A percentile compares a stretch with the other conserved stretches of the same genome.
Evolutionary conservation across 805 yeast genomes (phyloP).

Genomic region (Kregervanrija delftensis): DNA sequence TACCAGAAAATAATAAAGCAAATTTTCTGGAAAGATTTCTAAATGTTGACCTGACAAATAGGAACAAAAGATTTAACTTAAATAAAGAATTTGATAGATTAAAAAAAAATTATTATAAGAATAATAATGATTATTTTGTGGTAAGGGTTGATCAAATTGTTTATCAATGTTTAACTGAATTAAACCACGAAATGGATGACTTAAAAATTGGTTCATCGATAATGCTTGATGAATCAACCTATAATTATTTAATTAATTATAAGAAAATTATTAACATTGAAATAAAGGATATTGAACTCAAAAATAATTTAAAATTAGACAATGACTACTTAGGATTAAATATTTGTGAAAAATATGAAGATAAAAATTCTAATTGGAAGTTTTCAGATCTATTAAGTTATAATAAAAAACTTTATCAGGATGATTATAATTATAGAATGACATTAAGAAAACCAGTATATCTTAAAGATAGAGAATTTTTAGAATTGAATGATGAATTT

Average conservation of each 20-base stretch:
- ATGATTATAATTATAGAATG: constrained; percentile 34
- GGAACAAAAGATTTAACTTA: constrained; percentile 2
- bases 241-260: background rate
- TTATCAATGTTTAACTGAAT: background rate
- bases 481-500: constrained; percentile 26
- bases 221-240: background rate
- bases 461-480: constrained; percentile 12
- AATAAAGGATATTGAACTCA: background rate
- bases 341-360: constrained; percentile 7
- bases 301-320: background rate
- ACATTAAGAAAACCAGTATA: constrained; percentile 39
- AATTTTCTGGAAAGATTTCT: background rate
- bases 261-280: too few relatives aligned
- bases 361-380: background rate
- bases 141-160: constrained; percentile 1
- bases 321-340: constrained; percentile 17
- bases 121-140: constrained; percentile 2
- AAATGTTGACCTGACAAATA: background rate
- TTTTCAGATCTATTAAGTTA: constrained; percentile 34
- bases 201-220: background rate
- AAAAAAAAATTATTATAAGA: constrained; percentile 6
- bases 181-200: background rate
- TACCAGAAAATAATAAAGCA: background rate
- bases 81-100: constrained; percentile 12
- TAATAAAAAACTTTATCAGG: constrained; percentile 33